These are phyloP conservation scores for Aristolochia fimbriata DNA, from an alignment of 164 flowering plant species.

Conservation along the genomic window DNA sequence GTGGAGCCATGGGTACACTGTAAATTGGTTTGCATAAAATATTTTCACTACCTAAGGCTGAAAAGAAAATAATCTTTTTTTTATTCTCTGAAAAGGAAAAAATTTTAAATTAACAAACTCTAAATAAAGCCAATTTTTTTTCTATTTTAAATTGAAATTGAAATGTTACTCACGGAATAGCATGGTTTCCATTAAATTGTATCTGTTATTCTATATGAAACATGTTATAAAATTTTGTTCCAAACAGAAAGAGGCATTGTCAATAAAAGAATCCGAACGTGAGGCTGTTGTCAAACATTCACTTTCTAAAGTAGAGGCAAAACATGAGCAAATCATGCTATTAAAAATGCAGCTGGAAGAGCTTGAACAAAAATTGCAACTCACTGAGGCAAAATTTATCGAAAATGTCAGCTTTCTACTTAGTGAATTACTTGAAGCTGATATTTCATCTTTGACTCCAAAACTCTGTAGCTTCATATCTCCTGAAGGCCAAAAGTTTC, in stretches of 20 bases:
- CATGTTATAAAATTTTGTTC: neutral
- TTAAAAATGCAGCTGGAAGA: slow-evolving; percentile 53
- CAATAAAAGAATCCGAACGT: slow-evolving; percentile 36
- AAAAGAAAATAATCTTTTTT: too few species aligned
- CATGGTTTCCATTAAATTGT: neutral
- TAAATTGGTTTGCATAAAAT: too few species aligned
- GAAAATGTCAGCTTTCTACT: slow-evolving; percentile 34
- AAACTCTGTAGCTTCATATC: neutral
- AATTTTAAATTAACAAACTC: neutral
- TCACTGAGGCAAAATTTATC: slow-evolving; percentile 27
- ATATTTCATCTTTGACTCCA: neutral
- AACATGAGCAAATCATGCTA: slow-evolving; percentile 33
- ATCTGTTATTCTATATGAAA: neutral
- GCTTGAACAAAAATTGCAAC: slow-evolving; percentile 48
- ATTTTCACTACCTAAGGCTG: too few species aligned
- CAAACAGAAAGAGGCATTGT: slow-evolving; percentile 47
- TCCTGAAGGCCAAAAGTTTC: neutral
- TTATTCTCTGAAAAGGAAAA: neutral
- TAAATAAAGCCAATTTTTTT: too few species aligned
- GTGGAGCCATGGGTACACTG: too few species aligned
- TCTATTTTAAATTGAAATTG: too few species aligned
- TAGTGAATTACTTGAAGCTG: neutral
- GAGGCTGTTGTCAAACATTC: slow-evolving; percentile 38
- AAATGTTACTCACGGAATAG: too few species aligned
- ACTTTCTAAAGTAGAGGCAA: slow-evolving; percentile 50